phyloP scores from a whole-genome alignment of 768 basidiomycete species.

The Candolleomyces efflorescens region DNA sequence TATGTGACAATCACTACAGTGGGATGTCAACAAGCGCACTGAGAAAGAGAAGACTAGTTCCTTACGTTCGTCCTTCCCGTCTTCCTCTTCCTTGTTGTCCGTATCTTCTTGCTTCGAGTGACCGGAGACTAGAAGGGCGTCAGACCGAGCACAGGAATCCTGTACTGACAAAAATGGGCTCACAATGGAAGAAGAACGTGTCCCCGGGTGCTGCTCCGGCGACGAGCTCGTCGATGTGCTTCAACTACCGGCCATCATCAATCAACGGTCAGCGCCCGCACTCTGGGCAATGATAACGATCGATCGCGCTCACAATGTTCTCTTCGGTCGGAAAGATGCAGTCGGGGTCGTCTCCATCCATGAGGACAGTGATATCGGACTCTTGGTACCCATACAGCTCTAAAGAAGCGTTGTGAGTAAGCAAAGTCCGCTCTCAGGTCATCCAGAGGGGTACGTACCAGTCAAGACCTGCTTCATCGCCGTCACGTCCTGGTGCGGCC shows the following conservation, averaged over 20 bases:
- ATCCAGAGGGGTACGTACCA: slow-evolving; percentile 19
- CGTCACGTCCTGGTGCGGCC: slow-evolving; percentile 29
- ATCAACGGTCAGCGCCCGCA: not conserved
- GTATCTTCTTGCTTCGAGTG: slow-evolving; percentile 45
- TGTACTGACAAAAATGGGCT: slow-evolving; percentile 11
- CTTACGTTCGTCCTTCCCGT: slow-evolving; percentile 52
- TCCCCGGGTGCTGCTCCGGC: slow-evolving; percentile 41
- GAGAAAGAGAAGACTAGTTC: not conserved
- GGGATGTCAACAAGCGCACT: not conserved
- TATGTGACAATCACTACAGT: slow-evolving; percentile 32
- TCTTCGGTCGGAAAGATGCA: slow-evolving; percentile 35
- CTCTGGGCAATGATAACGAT: not conserved
- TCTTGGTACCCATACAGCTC: slow-evolving; percentile 31
- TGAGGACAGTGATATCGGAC: slow-evolving; percentile 38
- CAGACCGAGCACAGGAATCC: no score
- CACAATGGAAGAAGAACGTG: slow-evolving; percentile 57
- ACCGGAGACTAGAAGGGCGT: slow-evolving; percentile 35
- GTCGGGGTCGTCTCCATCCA: slow-evolving; percentile 35
- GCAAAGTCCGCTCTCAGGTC: not conserved
- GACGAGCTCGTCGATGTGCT: slow-evolving; percentile 41
- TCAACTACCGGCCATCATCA: slow-evolving; percentile 23
- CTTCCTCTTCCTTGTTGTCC: slow-evolving; percentile 40
- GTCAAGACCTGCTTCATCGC: slow-evolving; percentile 31
- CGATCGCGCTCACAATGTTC: slow-evolving; percentile 38
- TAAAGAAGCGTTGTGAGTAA: not conserved